Evolutionary conservation across 345 rosid species (phyloP).

Genomic region (Corymbia maculata): DNA sequence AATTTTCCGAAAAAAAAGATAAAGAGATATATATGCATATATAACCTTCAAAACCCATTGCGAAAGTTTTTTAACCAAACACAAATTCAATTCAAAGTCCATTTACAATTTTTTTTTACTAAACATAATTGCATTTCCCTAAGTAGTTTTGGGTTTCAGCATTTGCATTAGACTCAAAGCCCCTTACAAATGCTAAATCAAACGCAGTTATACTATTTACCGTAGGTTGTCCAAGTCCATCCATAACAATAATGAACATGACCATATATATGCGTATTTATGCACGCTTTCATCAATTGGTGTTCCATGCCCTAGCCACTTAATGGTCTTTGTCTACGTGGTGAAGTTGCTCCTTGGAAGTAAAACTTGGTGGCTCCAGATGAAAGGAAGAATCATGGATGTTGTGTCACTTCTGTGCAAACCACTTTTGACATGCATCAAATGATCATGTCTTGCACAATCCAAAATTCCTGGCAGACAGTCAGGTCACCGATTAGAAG

Average conservation of each 20-base stretch:
- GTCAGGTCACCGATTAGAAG: neutral
- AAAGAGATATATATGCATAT: too few species aligned
- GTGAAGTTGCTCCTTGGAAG: neutral
- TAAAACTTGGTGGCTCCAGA: neutral
- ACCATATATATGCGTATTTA: neutral
- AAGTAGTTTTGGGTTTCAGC: too few species aligned
- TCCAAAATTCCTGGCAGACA: neutral
- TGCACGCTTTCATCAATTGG: neutral
- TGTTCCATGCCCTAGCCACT: neutral
- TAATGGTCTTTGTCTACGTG: neutral
- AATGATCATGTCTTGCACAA: neutral
- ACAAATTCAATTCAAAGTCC: too few species aligned
- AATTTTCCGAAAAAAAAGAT: too few species aligned
- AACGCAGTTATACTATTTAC: too few species aligned
- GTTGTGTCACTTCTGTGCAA: neutral
- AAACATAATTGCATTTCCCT: too few species aligned
- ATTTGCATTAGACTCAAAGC: too few species aligned
- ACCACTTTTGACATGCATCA: neutral
- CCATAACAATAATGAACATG: neutral
- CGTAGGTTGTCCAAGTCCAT: neutral
- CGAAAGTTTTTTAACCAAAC: too few species aligned
- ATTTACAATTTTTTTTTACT: too few species aligned
- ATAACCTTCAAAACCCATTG: too few species aligned
- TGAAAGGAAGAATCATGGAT: neutral
- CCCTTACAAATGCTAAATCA: too few species aligned